Evolutionary conservation across 768 basidiomycete species (phyloP).

Genomic region (Neoboletus brunneissimus): DNA sequence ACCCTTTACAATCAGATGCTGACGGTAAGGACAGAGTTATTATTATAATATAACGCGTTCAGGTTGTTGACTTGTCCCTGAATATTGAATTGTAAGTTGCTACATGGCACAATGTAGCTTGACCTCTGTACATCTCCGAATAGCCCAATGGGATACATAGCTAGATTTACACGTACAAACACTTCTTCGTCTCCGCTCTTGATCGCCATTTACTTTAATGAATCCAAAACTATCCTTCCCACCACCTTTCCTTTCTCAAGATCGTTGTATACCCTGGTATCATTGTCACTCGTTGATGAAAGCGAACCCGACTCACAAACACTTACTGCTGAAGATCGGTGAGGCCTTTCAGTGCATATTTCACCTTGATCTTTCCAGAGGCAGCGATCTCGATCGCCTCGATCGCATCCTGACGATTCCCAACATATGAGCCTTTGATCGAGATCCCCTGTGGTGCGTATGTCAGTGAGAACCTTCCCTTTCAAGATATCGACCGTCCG

Average conservation of each 20-base stretch:
- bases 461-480: neutral
- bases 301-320: neutral
- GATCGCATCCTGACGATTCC: conserved; percentile 79
- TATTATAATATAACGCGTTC: no score
- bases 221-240: conserved; percentile 42
- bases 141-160: no score
- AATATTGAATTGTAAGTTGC: no score
- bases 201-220: conserved; percentile 15
- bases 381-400: conserved; percentile 81
- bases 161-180: no score
- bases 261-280: conserved; percentile 36
- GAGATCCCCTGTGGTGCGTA: conserved; percentile 20
- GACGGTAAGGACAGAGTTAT: no score
- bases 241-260: conserved; percentile 40
- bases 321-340: conserved; percentile 52
- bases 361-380: conserved; percentile 64
- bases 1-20: no score
- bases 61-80: no score
- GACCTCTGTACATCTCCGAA: no score
- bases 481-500: neutral
- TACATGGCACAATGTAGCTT: no score
- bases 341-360: conserved; percentile 46
- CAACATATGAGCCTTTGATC: conserved; percentile 42
- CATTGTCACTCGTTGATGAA: neutral
- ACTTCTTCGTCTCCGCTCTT: no score